Evolutionary conservation across 768 basidiomycete species (phyloP), one percentile per base, ranked within the genome.

Genomic region (Lentinula detonsa): DNA sequence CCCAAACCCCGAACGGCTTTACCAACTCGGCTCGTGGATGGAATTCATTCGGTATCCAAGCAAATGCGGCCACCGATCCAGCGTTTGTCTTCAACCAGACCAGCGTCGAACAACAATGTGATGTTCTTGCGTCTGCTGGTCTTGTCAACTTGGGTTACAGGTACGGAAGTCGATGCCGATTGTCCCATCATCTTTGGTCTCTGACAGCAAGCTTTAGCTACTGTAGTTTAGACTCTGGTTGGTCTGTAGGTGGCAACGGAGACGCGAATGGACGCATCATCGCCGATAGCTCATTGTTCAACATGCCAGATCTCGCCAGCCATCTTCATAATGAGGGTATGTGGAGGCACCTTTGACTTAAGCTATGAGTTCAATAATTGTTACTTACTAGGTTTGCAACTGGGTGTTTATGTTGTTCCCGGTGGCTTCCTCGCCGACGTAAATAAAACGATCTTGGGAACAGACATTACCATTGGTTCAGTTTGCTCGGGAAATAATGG

Each of bases 211-310:
- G 16, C n/a, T 48, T 11, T 23, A 48, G 46, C 11, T 59, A 59
- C 21, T 63, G 62, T 42, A 40, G 34, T 15, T 45, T 63, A 8
- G 62, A 63, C 40, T 63, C 62, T 7, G 62, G 62, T 3, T 63
- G 62, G 62, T 63, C 62, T 48, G 59, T 63, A 7, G 57, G 57
- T n/a, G 57, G 42, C 4, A 51, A 63, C 43, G 62, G 62, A 9
- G 62, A 63, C 40, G 62, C 53, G 16, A 53, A 53, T 48, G 62
- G 62, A n/a, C 57, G 62, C 11, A 63, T 60, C 16, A 59, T 63
- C 5, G 23, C 58, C 23, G 62, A 63, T 53, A 28, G 48, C 18
- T 28, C 37, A 23, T 23, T 60, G 16, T 60, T 60, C 43, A 53
- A 53, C 42, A 60, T 53, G 18, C 18, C 54, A 23, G 61, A 48